These are phyloP conservation scores for Trypanosoma platydactyli DNA, from an alignment of 208 protist genomes.

Conservation along the genomic window DNA sequence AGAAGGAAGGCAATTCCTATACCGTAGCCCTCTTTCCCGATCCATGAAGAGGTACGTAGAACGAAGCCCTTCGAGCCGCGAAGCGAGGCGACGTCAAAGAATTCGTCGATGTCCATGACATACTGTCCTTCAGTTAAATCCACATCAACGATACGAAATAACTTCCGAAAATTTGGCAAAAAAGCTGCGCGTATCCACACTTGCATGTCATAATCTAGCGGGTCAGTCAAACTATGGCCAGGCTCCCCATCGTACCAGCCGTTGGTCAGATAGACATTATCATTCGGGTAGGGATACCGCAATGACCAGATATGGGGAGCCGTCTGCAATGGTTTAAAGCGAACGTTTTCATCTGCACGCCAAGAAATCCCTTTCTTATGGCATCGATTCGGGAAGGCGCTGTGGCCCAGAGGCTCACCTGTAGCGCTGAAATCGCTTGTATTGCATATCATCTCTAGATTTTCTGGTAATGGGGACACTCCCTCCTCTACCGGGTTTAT, in stretches of 20 bases:
- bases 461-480: background rate
- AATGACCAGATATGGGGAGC: constrained; percentile 62
- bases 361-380: constrained; percentile 89
- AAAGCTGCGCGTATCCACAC: constrained; percentile 97
- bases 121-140: constrained; percentile 67
- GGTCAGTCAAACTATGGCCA: constrained; percentile 79
- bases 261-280: constrained; percentile 74
- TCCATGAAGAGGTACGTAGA: constrained; percentile 80
- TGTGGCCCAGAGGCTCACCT: constrained; percentile 48
- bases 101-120: constrained; percentile 88
- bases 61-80: constrained; percentile 94
- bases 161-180: constrained; percentile 95
- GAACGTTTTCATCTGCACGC: constrained; percentile 85
- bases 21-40: constrained; percentile 38
- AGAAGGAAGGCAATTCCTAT: constrained; percentile 62
- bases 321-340: constrained; percentile 71
- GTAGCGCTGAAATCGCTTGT: constrained; percentile 58
- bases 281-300: constrained; percentile 60
- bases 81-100: constrained; percentile 93
- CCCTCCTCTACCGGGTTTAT: background rate
- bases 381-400: constrained; percentile 54
- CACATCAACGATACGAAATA: constrained; percentile 92
- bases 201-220: constrained; percentile 94
- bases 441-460: constrained; percentile 65
- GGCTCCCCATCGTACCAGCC: constrained; percentile 87